These are phyloP conservation scores for Amesomyces nigricolor DNA, from an alignment of 2,329 filamentous ascomycete species.

Conservation along the genomic window DNA sequence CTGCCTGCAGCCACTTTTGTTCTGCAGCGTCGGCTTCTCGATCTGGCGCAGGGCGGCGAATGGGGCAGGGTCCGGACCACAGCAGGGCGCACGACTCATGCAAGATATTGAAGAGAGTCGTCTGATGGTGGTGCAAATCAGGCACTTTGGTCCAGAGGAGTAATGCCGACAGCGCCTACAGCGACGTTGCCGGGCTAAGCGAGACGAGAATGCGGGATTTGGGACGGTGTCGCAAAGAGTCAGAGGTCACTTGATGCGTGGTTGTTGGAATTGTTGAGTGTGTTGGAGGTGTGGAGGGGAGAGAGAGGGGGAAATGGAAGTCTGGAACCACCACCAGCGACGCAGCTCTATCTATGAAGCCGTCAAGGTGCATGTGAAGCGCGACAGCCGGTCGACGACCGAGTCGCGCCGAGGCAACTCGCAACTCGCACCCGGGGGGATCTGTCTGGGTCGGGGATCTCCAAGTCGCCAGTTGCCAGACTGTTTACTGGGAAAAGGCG, in stretches of 20 bases:
- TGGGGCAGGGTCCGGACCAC: background rate
- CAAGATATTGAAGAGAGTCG: constrained; percentile 7
- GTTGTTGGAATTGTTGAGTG: background rate
- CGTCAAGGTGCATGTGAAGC: constrained; percentile 24
- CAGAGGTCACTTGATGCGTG: background rate
- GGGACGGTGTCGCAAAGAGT: background rate
- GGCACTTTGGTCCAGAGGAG: constrained; percentile 3
- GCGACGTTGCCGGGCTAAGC: too few relatives aligned
- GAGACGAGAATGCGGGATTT: background rate
- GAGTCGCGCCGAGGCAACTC: constrained; percentile 23
- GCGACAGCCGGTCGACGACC: constrained; percentile 11
- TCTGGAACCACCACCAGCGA: constrained; percentile 1
- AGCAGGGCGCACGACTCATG: constrained; percentile 16
- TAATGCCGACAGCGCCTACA: too few relatives aligned
- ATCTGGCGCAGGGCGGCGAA: constrained; percentile 13
- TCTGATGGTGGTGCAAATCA: constrained; percentile 15
- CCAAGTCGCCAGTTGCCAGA: too few relatives aligned
- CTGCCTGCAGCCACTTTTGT: constrained; percentile 10
- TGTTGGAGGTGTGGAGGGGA: background rate
- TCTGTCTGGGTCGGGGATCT: too few relatives aligned
- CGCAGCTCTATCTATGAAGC: constrained; percentile 7
- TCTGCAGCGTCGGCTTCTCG: constrained; percentile 3
- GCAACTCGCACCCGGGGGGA: background rate
- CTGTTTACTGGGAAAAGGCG: background rate
- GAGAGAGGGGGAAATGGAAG: background rate